These are phyloP conservation scores for Globisporangium abappressorium DNA, from an alignment of 352 stramenopile genomes.

Conservation along the genomic window DNA sequence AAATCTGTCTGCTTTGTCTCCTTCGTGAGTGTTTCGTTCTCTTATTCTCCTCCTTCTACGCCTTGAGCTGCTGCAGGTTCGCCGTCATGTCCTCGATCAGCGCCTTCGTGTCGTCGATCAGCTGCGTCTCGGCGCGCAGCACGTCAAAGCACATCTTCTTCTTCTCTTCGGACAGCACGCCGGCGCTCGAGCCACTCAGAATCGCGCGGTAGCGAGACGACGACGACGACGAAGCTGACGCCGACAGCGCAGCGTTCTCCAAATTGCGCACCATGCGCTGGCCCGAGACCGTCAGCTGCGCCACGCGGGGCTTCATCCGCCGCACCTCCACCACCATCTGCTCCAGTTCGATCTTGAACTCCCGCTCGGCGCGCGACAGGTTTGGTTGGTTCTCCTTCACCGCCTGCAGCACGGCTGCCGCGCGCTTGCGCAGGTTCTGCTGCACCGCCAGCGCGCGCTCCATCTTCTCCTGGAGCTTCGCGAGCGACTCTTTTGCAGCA, in stretches of 20 bases:
- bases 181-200: slow-evolving; percentile 4
- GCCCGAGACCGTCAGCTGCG: slow-evolving; percentile 63
- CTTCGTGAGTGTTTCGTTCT: background rate
- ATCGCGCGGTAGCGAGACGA: slow-evolving; percentile 11
- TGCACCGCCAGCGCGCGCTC: slow-evolving; percentile 60
- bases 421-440: slow-evolving; percentile 72
- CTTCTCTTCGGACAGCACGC: slow-evolving; percentile 59
- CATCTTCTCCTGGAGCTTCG: slow-evolving; percentile 51
- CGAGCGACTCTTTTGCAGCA: slow-evolving; percentile 32
- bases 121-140: slow-evolving; percentile 70
- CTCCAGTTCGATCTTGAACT: slow-evolving; percentile 73
- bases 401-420: slow-evolving; percentile 68
- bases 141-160: slow-evolving; percentile 84
- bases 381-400: slow-evolving; percentile 82
- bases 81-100: slow-evolving; percentile 61
- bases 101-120: slow-evolving; percentile 77
- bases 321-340: slow-evolving; percentile 57
- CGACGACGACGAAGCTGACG: slow-evolving; percentile 24
- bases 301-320: slow-evolving; percentile 67
- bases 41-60: slow-evolving; percentile 7
- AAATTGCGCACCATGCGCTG: slow-evolving; percentile 57
- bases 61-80: slow-evolving; percentile 45
- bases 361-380: slow-evolving; percentile 66
- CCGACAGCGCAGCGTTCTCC: slow-evolving; percentile 30
- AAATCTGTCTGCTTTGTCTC: background rate